phyloP scores from a whole-genome alignment of 495 filamentous ascomycete genomes.

The Penicillium goetzii region DNA sequence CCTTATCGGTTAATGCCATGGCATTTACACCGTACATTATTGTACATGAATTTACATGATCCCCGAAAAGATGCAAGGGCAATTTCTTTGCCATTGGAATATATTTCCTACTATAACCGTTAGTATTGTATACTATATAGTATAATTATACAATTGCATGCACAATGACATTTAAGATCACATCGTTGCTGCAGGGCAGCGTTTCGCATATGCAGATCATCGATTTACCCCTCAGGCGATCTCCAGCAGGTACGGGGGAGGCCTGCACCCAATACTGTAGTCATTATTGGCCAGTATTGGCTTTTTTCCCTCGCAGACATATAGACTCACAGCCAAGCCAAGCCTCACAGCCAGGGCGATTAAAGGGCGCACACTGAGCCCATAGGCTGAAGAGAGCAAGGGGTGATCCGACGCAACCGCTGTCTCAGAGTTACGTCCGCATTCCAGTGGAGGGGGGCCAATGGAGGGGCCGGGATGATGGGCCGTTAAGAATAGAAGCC shows the following conservation, averaged over 20 bases:
- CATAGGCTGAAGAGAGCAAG: constrained; percentile 20
- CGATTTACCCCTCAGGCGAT: constrained; percentile 16
- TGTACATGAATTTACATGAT: constrained; percentile 12
- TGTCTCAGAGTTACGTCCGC: constrained; percentile 31
- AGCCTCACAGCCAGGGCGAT: constrained; percentile 5
- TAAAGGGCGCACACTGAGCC: background rate
- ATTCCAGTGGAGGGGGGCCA: constrained; percentile 15
- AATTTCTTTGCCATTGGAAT: constrained; percentile 1
- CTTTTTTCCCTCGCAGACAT: background rate
- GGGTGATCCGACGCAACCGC: constrained; percentile 20
- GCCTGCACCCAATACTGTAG: background rate
- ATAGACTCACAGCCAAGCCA: background rate
- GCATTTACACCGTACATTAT: background rate
- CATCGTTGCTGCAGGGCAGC: constrained; percentile 13
- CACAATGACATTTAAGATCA: background rate
- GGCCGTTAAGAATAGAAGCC: constrained; percentile 12
- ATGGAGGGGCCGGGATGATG: constrained; percentile 6
- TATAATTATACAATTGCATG: background rate
- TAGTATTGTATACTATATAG: background rate
- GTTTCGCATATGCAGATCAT: constrained; percentile 3
- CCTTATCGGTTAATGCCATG: background rate
- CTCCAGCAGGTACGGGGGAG: background rate
- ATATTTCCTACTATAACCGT: background rate
- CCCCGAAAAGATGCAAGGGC: constrained; percentile 4
- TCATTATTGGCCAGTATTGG: background rate